Evolutionary conservation across 352 stramenopile genomes (phyloP), one percentile per base, ranked within the genome.

Genomic region (Phytophthora syringae): DNA sequence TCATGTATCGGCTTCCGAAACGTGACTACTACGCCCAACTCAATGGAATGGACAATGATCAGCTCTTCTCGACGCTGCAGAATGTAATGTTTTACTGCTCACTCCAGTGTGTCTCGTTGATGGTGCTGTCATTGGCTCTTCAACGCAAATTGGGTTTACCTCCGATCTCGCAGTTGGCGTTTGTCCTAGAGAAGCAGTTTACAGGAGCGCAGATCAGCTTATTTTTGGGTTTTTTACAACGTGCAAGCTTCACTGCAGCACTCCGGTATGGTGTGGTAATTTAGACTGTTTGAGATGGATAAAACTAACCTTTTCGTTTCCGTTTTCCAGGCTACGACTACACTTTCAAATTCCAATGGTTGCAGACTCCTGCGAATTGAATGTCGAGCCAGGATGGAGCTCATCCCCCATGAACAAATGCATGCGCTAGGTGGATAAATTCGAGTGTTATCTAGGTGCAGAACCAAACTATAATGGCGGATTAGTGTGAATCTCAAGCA

Each of bases 181-280:
- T 80, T 36, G 73, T 80, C 20, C 45, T 82, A 5, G 52, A 66
- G 27, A 67, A 59, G 12, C 65, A 77, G 16, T 60, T 32, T 18
- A 32, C 11, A 16, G 34, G 72, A 1, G 44, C 73, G 3, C 76
- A 78, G 30, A 34, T 28, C 7, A 72, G 66, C 25, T 51, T 84
- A 16, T 10, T 65, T 76, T 24, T 82, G 74, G 74, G 59, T 80
- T 7, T 45, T 72, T 3, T 74, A 74, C 54, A 66, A 64, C 11
- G 50, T 79, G 4, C 71, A 74, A 15, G 39, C 50, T 1, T 47
- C 67, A 16, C n/a, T 77, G 4, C 10, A 66, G 3, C 75, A 83
- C 40, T 70, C 57, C 10, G 64, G 75, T 72, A n/a, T n/a, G n/a
- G n/a, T n/a, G n/a, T n/a, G n/a, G n/a, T n/a, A n/a, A n/a, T n/a